Evolutionary conservation across 2,329 filamentous ascomycete genomes (phyloP).

Genomic region (Nemania bipapillata): DNA sequence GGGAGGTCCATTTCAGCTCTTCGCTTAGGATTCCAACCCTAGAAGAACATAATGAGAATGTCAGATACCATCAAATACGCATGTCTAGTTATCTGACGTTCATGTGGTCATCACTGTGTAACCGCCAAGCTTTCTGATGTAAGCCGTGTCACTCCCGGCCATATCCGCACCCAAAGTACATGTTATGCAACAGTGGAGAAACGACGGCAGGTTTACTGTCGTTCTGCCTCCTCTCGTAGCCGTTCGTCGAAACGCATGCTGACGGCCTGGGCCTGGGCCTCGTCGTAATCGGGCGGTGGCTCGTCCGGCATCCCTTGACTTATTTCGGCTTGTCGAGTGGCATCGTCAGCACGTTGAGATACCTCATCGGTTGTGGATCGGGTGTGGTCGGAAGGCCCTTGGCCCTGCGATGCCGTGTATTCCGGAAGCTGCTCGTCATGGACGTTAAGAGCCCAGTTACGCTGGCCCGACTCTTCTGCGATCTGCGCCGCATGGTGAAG

Average conservation of each 20-base stretch:
- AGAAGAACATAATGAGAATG: conserved; percentile 1
- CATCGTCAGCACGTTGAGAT: conserved; percentile 43
- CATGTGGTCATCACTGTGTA: conserved; percentile 24
- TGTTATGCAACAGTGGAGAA: conserved; percentile 11
- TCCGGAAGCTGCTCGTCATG: conserved; percentile 88
- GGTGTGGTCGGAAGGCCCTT: conserved; percentile 32
- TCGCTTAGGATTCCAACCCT: conserved; percentile 13
- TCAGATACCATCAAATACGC: conserved; percentile 24
- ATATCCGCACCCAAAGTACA: conserved; percentile 9
- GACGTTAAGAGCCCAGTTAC: conserved; percentile 64
- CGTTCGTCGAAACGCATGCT: conserved; percentile 72
- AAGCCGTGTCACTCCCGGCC: conserved; percentile 22
- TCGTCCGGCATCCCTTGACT: conserved; percentile 68
- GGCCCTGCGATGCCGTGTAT: conserved; percentile 73
- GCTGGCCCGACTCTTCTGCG: conserved; percentile 73
- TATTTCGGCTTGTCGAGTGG: conserved; percentile 44
- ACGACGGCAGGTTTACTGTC: conserved; percentile 54
- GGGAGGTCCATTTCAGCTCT: conserved; percentile 11
- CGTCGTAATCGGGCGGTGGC: conserved; percentile 90
- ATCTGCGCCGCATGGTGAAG: conserved; percentile 82
- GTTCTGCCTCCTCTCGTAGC: conserved; percentile 77
- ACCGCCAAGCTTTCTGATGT: conserved; percentile 36
- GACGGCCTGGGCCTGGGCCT: conserved; percentile 79
- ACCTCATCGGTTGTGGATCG: conserved; percentile 43
- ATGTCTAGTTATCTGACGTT: conserved; percentile 17